These are phyloP conservation scores for Mortierella sp. DNA, from an alignment of 371 early-diverging fungal species.

Conservation along the genomic window DNA sequence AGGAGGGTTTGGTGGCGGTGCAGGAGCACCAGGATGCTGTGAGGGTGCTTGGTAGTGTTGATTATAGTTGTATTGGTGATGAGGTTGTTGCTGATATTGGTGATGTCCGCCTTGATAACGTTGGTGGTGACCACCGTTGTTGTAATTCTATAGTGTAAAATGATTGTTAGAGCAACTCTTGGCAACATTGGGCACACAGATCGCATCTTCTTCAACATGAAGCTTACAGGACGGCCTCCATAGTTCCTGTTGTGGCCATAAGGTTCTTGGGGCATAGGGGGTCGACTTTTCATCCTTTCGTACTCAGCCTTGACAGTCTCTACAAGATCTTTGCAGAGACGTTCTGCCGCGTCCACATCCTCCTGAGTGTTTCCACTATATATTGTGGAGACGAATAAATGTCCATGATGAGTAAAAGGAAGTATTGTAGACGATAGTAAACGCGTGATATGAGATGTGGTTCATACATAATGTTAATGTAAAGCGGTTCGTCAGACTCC, in stretches of 20 bases:
- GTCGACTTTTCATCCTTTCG: conserved; percentile 66
- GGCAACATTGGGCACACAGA: background rate
- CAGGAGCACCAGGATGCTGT: conserved; percentile 36
- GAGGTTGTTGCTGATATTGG: conserved; percentile 22
- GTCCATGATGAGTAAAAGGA: background rate
- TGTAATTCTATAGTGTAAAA: conserved; percentile 9
- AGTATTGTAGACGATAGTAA: background rate
- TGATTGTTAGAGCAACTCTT: conserved; percentile 8
- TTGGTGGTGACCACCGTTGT: conserved; percentile 32
- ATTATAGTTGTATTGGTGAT: conserved; percentile 21
- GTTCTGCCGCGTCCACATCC: conserved; percentile 74
- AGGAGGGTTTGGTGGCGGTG: conserved; percentile 26
- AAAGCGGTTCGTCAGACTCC: conserved; percentile 86
- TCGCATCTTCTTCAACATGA: conserved; percentile 4
- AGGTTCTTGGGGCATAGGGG: conserved; percentile 49
- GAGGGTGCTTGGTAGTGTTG: conserved; percentile 40
- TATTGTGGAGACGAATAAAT: background rate
- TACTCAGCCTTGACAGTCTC: conserved; percentile 82
- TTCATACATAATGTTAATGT: conserved; percentile 83
- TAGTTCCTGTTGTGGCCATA: conserved; percentile 54
- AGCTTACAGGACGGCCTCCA: conserved; percentile 43
- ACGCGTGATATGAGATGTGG: background rate
- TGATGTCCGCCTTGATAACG: conserved; percentile 26
- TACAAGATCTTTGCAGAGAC: conserved; percentile 81
- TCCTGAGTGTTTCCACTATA: conserved; percentile 74